Percentiles rank a stretch among this genome's conserved stretches.
These are phyloP conservation scores for Pseudisothecium myosuroides DNA, from an alignment of 225 moss, liverwort and hornwort species.

Conservation along the genomic window DNA sequence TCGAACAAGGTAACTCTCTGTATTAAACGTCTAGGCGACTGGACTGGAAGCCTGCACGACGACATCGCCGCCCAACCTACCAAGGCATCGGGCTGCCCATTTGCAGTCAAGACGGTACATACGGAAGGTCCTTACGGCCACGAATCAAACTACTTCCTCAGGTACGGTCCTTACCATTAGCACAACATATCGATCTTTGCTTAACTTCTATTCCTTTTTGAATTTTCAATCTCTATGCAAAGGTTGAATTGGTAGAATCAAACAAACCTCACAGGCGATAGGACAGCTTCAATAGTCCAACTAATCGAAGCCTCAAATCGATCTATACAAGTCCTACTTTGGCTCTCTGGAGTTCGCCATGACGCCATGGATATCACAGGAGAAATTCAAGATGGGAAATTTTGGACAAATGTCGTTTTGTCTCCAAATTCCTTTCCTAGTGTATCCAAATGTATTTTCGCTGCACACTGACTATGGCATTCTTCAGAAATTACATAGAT, in stretches of 20 bases:
- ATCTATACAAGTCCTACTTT: background rate
- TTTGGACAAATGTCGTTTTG: background rate
- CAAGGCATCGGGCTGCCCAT: background rate
- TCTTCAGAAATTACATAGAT: background rate
- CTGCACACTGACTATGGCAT: background rate
- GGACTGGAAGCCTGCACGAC: background rate
- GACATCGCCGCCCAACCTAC: background rate
- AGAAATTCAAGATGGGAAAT: too few relatives aligned
- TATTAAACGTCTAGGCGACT: constrained; percentile 52
- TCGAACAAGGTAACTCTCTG: constrained; percentile 21
- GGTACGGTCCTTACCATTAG: background rate
- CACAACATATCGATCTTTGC: background rate
- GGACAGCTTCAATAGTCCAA: background rate
- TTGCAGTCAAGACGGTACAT: background rate
- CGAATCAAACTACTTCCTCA: constrained; percentile 20
- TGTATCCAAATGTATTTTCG: background rate
- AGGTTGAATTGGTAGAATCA: too few relatives aligned
- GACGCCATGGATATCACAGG: background rate
- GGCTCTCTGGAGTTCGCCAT: background rate
- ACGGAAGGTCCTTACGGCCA: constrained; percentile 22
- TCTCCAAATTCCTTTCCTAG: background rate
- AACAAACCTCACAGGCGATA: background rate
- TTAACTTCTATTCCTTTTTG: background rate
- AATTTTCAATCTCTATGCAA: background rate
- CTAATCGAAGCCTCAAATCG: background rate